These are phyloP conservation scores for Penstemon newberryi DNA, from an alignment of 257 asterid genomes.

Conservation along the genomic window DNA sequence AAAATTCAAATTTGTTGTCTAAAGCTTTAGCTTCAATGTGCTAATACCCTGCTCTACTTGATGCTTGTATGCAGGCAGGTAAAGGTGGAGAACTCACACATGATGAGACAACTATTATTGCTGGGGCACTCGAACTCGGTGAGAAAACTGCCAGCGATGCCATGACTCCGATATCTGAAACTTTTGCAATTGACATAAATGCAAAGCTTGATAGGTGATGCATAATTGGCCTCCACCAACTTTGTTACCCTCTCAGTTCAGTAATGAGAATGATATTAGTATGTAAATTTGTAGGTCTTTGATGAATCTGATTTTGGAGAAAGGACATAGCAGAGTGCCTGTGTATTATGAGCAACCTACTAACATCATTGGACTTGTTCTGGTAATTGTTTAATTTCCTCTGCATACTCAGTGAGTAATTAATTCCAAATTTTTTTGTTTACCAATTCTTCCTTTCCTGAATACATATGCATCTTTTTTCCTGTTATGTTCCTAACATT, in stretches of 20 bases:
- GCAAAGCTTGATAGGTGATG: constrained; percentile 79
- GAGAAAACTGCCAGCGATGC: constrained; percentile 88
- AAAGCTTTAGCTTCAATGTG: constrained; percentile 3
- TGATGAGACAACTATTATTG: constrained; percentile 64
- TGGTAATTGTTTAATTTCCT: constrained; percentile 41
- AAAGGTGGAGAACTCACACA: constrained; percentile 69
- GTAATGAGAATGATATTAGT: constrained; percentile 38
- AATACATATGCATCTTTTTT: too few relatives aligned
- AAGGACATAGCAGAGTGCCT: constrained; percentile 97
- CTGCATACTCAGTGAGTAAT: constrained; percentile 11
- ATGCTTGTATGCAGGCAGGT: constrained; percentile 51
- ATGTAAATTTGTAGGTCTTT: background rate
- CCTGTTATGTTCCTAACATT: too few relatives aligned
- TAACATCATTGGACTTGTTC: constrained; percentile 76
- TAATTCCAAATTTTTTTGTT: background rate
- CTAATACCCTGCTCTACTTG: background rate
- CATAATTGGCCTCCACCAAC: background rate
- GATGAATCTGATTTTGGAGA: constrained; percentile 50
- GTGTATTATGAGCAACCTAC: constrained; percentile 76
- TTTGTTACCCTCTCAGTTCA: constrained; percentile 19
- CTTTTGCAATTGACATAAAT: constrained; percentile 77
- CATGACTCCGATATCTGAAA: constrained; percentile 86
- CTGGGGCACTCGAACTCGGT: constrained; percentile 66
- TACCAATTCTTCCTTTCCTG: background rate
- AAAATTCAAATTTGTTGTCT: background rate